Evolutionary conservation across 2,329 filamentous ascomycete species (phyloP), one percentile per base, ranked within the genome.

Genomic region (Cladophialophora immunda): DNA sequence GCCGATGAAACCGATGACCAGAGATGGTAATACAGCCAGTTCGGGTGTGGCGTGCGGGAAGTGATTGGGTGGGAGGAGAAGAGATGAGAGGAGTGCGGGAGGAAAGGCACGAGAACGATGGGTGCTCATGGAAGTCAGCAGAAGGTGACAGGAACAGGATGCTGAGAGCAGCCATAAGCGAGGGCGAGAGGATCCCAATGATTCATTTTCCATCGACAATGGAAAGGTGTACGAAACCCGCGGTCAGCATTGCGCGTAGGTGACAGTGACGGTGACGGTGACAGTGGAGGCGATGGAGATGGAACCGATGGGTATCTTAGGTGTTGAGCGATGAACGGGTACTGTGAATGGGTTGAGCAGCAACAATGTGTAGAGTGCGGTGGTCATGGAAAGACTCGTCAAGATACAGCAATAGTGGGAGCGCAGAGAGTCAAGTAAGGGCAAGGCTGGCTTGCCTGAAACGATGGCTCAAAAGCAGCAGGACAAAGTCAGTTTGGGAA

Each of bases 71-170:
- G n/a, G 13, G 50, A 15, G 6, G 8, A 4, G 83, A 98, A 2
- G 97, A 97, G 76, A 86, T 91, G 36, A 88, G 93, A 70, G 84
- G 85, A 17, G 77, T 93, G 7, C 82, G 91, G 1, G 81, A 68
- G 56, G 70, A 74, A 4, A 70, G 75, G 27, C 73, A 74, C 15
- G 68, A 74, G 45, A 52, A 58, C 62, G 25, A 65, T 22, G 22
- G 27, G 19, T 11, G 41, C 41, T 29, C 30, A 32, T 30, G 17
- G 27, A 32, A 47, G 58, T 53, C 36, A 25, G 22, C 59, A 62
- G 34, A 62, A 55, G 15, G 29, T 38, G 58, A 61, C 45, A 61
- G 30, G 58, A 53, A 61, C 58, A 41, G 47, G 47, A 41, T 17
- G 17, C 27, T 15, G 8, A n/a, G 8, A 6, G 5, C 11, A 52